Evolutionary conservation across 257 asterid species (phyloP), one percentile per base, ranked within the genome.

Genomic region (Nyctanthes arbortristis): DNA sequence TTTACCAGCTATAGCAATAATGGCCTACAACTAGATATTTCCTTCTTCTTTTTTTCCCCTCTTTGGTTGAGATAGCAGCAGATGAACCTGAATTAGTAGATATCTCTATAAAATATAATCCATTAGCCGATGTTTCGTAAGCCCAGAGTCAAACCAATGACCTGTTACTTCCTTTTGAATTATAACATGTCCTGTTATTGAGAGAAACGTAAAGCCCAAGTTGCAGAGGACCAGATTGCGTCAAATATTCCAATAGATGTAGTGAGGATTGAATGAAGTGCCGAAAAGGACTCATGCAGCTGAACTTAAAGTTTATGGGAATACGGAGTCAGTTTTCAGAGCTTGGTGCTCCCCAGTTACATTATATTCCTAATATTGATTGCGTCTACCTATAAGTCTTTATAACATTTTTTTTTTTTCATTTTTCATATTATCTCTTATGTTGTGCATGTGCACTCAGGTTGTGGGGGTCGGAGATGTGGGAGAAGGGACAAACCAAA

Each of bases 401-500:
- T 20, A 47, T 2, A 24, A 67, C 35, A 12, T 24, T 43, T 24
- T 56, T 66, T 31, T 66, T 54, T 59, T 20, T 64, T 45, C 60
- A 22, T 13, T 29, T 18, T 35, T 37, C 24, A 18, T 61, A 14
- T 24, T 59, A 39, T 39, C 28, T 63, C 24, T 2, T 65, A n/a
- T 47, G 18, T 9, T 47, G 10, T 40, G 22, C 5, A 18, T 40
- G 54, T 43, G 54, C n/a, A n/a, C n/a, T n/a, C n/a, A n/a, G 54
- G 24, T n/a, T 8, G 54, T 43, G 22, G n/a, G 24, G 54, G 10
- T 20, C n/a, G 54, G 6, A 39, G 69, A 61, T 9, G 24, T 20
- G 16, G 74, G 73, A 74, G 57, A 65, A 67, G 22, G 61, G 79
- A 87, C 92, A 69, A 73, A 94, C 99, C 97, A 91, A 76, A 84